Evolutionary conservation across 257 asterid species (phyloP), one percentile per base, ranked within the genome.

Genomic region (Sherardia arvensis): DNA sequence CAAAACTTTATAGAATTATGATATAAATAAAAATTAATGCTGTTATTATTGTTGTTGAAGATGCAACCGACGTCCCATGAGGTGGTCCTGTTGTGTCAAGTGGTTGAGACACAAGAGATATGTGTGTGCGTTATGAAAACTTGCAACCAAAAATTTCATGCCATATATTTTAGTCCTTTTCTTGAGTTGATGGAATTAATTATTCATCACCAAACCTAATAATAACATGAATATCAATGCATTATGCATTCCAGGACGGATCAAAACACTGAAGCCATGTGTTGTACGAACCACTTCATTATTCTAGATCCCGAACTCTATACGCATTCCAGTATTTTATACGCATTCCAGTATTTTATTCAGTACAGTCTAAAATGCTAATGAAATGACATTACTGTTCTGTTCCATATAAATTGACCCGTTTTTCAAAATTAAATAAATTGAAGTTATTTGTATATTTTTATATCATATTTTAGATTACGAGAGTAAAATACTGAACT

Each of bases 41-140:
- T 40, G 20, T 43, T 43, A 17, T 43, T 43, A 43, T 38, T 38
- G 47, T 38, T 38, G 47, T 38, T 10, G 47, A 10, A 12, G 58
- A 38, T 53, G 67, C 71, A 66, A 66, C 71, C 63, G 60, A 61
- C 71, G 45, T 38, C 34, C 36, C 40, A 51, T 43, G 26, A 53
- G 45, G 29, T 65, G 74, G 72, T 61, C 78, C 75, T 20, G 27
- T 22, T 32, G 7, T 69, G 71, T 60, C 49, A 7, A 74, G 65
- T 65, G 61, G 78, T 53, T 69, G 72, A 65, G 75, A 65, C 51
- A 60, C 68, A 61, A 49, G 10, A 18, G 22, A 43, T 18, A 25
- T 18, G 7, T 4, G 7, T 4, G 22, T 48, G 56, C 65, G 63
- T 73, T 6, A 73, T 56, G 43, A 54, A 62, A 62, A 65, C 66